These are phyloP conservation scores for Candolleomyces eurysporus DNA, from an alignment of 768 basidiomycete genomes.

Conservation along the genomic window DNA sequence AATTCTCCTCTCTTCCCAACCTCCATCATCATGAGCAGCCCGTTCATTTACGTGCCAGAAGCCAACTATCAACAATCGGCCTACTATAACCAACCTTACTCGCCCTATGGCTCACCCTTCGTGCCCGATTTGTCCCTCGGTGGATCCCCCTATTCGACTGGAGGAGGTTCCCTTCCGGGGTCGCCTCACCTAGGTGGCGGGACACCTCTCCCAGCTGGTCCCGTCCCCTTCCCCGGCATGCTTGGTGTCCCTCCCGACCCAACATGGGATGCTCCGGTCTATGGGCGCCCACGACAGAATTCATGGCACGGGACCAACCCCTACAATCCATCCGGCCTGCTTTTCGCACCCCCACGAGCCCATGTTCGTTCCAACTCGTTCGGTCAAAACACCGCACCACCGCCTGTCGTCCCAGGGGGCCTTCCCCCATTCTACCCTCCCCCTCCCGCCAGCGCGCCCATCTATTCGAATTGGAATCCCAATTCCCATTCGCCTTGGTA, in stretches of 20 bases:
- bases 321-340: neutral
- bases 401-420: neutral
- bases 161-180: constrained; percentile 17
- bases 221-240: constrained; percentile 11
- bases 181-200: constrained; percentile 17
- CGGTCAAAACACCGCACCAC: neutral
- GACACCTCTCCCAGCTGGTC: constrained; percentile 17
- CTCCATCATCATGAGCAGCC: constrained; percentile 23
- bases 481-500: neutral
- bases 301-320: constrained; percentile 22
- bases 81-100: constrained; percentile 19
- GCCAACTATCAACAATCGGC: constrained; percentile 28
- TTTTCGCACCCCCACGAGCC: constrained; percentile 12
- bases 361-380: constrained; percentile 14
- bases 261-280: constrained; percentile 17
- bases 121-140: constrained; percentile 35
- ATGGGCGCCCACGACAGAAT: constrained; percentile 21
- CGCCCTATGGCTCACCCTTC: constrained; percentile 40
- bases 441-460: neutral
- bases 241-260: constrained; percentile 2
- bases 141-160: constrained; percentile 35
- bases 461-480: neutral
- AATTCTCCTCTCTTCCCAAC: neutral
- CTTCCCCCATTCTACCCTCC: neutral
- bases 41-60: constrained; percentile 44